Evolutionary conservation across 2,329 filamentous ascomycete genomes (phyloP).

Genomic region (Penicillium rolfsii): DNA sequence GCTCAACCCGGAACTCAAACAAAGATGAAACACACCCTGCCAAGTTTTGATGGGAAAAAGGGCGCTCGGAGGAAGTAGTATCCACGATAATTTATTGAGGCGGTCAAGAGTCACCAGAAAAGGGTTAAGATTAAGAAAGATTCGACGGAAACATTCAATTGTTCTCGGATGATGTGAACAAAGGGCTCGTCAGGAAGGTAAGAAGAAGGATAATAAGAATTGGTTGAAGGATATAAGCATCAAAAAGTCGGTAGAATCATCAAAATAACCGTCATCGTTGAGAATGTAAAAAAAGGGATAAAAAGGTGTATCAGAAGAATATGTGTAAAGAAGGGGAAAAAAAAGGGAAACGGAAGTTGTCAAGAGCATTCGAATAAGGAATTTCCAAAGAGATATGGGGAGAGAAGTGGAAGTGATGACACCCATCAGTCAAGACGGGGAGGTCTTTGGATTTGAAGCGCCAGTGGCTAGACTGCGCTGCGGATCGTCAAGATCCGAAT

Average conservation of each 20-base stretch:
- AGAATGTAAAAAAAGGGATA: slow-evolving; percentile 3
- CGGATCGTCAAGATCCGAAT: slow-evolving; percentile 17
- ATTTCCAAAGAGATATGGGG: neutral
- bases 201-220: slow-evolving; percentile 7
- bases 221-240: slow-evolving; percentile 20
- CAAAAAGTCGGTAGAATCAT: slow-evolving; percentile 22
- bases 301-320: slow-evolving; percentile 19
- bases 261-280: slow-evolving; percentile 19
- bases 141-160: slow-evolving; percentile 10
- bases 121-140: neutral
- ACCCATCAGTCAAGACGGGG: slow-evolving; percentile 10
- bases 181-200: slow-evolving; percentile 6
- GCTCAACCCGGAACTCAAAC: neutral
- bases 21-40: neutral
- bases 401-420: slow-evolving; percentile 5
- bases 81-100: slow-evolving; percentile 5
- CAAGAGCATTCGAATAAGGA: neutral
- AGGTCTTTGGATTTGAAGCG: neutral
- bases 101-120: slow-evolving; percentile 1
- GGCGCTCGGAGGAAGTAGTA: neutral
- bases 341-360: slow-evolving; percentile 2
- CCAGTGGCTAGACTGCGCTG: slow-evolving; percentile 2
- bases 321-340: slow-evolving; percentile 14
- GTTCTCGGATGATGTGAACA: slow-evolving; percentile 14
- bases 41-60: neutral